Conservation (phyloP, 2,329 filamentous ascomycete species). For the Calonectria honghensis region DNA sequence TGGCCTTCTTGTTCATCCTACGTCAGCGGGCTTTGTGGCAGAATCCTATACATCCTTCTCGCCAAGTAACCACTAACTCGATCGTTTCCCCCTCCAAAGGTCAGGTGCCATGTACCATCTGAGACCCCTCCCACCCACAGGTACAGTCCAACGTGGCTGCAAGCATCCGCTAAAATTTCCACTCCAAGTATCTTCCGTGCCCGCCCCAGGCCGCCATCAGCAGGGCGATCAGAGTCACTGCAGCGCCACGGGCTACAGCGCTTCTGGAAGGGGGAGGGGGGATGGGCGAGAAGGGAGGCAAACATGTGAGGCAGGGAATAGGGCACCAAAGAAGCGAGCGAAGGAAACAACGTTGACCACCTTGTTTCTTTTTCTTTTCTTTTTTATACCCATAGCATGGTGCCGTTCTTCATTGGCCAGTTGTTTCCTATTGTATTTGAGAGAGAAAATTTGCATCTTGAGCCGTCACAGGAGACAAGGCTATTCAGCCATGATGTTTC, state of each 20-base stretch:
- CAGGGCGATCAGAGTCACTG: conserved; percentile 21
- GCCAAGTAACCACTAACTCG: not conserved
- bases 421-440: not conserved
- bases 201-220: conserved; percentile 17
- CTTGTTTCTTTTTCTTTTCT: not conserved
- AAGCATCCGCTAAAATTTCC: conserved; percentile 19
- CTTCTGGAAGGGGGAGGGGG: not conserved
- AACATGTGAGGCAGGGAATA: not conserved
- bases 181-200: conserved; percentile 6
- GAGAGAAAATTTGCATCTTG: not conserved
- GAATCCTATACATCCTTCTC: conserved; percentile 3
- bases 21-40: not conserved
- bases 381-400: not conserved
- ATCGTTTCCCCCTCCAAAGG: not conserved
- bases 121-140: not conserved
- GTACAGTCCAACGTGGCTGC: conserved; percentile 19
- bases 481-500: conserved; percentile 2
- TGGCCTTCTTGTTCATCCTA: not conserved
- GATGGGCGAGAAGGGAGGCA: not conserved
- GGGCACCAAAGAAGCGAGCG: not conserved
- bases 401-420: not conserved
- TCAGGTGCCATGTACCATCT: conserved; percentile 24
- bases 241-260: conserved; percentile 21
- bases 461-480: not conserved
- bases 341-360: not conserved